Evolutionary conservation across 495 filamentous ascomycete species (phyloP).

Genomic region (Penicillium ucsense): DNA sequence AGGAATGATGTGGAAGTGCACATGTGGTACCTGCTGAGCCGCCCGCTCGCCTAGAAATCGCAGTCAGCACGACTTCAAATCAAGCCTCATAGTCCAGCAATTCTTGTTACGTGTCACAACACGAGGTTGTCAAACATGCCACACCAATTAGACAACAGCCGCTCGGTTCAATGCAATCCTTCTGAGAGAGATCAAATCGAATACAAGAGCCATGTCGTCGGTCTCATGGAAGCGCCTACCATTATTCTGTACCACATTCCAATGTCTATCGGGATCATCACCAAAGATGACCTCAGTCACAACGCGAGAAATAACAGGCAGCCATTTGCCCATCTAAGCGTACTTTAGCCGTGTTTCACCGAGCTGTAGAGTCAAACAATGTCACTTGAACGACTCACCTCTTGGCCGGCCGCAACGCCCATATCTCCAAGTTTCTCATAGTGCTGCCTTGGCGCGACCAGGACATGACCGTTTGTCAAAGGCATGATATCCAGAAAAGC

Average conservation of each 20-base stretch:
- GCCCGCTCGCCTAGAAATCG: conserved; percentile 52
- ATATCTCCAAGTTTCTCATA: conserved; percentile 61
- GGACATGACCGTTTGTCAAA: conserved; percentile 65
- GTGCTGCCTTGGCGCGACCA: conserved; percentile 65
- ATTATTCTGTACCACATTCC: conserved; percentile 94
- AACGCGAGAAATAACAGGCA: conserved; percentile 65
- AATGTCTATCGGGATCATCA: conserved; percentile 32
- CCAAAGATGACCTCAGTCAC: conserved; percentile 45
- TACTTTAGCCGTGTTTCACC: too few species aligned
- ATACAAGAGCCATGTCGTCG: too few species aligned
- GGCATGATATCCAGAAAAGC: conserved; percentile 92
- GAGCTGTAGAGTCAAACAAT: too few species aligned
- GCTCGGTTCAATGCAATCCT: too few species aligned
- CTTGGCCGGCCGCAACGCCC: conserved; percentile 40
- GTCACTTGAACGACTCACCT: conserved; percentile 19
- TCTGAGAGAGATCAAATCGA: too few species aligned
- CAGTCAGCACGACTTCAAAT: not conserved
- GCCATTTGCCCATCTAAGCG: conserved; percentile 49
- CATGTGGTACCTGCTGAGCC: conserved; percentile 83
- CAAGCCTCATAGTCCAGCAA: not conserved
- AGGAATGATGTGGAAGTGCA: conserved; percentile 90
- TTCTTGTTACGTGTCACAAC: not conserved
- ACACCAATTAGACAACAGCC: too few species aligned
- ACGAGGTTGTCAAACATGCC: too few species aligned
- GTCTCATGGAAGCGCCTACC: conserved; percentile 35